Conservation (phyloP, 2,329 filamentous ascomycete species). For the Ceratocystis papillata region DNA sequence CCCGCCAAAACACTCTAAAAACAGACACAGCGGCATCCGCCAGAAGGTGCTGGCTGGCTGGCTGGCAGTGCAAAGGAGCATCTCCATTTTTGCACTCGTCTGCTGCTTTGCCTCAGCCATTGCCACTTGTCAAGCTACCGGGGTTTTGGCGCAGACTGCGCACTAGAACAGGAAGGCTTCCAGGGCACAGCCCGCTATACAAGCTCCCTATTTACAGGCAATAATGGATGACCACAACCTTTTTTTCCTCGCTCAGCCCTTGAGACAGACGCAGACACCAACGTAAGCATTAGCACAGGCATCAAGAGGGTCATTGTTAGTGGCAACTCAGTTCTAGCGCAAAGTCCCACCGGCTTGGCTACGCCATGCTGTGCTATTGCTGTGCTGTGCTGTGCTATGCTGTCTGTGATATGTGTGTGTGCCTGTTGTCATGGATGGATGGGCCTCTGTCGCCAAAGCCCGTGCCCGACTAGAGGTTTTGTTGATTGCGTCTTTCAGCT, state of each 20-base stretch:
- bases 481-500: not conserved
- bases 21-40: not conserved
- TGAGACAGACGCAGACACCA: not conserved
- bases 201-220: too few relatives aligned
- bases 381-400: not conserved
- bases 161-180: not conserved
- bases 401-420: not conserved
- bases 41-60: not conserved
- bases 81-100: not conserved
- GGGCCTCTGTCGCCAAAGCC: not conserved
- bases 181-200: not conserved
- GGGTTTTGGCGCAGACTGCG: not conserved
- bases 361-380: not conserved
- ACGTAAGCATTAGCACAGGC: not conserved
- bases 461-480: not conserved
- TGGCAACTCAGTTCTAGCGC: not conserved
- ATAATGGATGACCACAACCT: too few relatives aligned
- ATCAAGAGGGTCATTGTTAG: constrained; percentile 6
- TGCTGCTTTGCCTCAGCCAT: not conserved
- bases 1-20: constrained; percentile 1
- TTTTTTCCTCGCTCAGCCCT: not conserved
- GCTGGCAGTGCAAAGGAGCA: not conserved
- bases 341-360: not conserved
- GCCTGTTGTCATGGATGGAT: not conserved
- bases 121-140: not conserved